phyloP scores from a whole-genome alignment of 306 rosid genomes.

The Herpetospermum pedunculosum region DNA sequence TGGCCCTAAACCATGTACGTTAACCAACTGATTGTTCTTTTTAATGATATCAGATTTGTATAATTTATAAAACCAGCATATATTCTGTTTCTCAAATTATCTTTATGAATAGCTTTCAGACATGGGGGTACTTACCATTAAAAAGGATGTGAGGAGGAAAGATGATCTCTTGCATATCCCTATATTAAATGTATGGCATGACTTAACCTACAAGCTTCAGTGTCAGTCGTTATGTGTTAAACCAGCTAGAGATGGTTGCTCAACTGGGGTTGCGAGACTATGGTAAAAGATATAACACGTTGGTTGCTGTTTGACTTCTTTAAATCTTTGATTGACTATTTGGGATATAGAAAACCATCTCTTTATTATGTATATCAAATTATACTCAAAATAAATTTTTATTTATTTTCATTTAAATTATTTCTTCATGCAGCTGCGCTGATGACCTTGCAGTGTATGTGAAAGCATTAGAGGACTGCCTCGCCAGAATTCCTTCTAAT shows the following conservation, averaged over 20 bases:
- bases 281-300: conserved; percentile 32
- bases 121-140: conserved; percentile 71
- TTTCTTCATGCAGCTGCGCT: conserved; percentile 44
- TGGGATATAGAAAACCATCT: background rate
- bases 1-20: conserved; percentile 61
- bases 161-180: conserved; percentile 39
- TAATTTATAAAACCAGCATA: background rate
- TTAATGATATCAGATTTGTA: conserved; percentile 1
- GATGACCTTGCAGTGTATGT: conserved; percentile 59
- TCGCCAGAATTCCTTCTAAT: conserved; percentile 73
- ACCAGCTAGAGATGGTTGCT: conserved; percentile 96
- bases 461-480: conserved; percentile 53
- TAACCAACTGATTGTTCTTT: conserved; percentile 8
- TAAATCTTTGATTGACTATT: conserved; percentile 5
- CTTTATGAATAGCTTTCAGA: conserved; percentile 46
- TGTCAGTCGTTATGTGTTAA: conserved; percentile 80
- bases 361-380: background rate
- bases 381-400: background rate
- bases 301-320: conserved; percentile 9
- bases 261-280: conserved; percentile 92
- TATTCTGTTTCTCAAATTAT: conserved; percentile 9
- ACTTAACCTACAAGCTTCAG: conserved; percentile 53
- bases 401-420: conserved; percentile 11
- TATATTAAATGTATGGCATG: conserved; percentile 50
- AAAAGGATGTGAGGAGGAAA: conserved; percentile 47